Percentiles rank a stretch among this genome's conserved stretches.
These are phyloP conservation scores for Triticum turgidum DNA, from an alignment of 176 grass and related monocot genomes.

Conservation along the genomic window DNA sequence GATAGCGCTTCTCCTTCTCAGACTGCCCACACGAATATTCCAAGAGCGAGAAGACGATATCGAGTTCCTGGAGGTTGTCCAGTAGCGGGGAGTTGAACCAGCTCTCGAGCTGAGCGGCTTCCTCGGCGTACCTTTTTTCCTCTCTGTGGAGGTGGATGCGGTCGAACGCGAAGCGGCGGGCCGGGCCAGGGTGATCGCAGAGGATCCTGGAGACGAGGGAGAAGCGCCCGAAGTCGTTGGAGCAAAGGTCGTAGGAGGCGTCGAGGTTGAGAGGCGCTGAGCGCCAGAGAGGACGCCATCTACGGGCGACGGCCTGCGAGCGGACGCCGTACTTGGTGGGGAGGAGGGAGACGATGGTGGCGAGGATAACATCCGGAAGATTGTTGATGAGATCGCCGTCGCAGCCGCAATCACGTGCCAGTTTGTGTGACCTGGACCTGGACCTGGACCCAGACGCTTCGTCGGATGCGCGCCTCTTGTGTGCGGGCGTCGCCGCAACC, in stretches of 20 bases:
- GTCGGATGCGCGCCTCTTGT: neutral
- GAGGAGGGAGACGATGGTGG: neutral
- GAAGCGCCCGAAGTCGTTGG: neutral
- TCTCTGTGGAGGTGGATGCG: neutral
- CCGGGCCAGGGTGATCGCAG: neutral
- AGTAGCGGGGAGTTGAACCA: neutral
- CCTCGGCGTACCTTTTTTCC: neutral
- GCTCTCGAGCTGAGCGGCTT: neutral
- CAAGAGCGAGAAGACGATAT: neutral
- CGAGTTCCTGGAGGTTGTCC: neutral
- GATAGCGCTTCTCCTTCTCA: neutral
- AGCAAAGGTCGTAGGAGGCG: neutral
- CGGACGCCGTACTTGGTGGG: neutral
- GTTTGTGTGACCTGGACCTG: neutral
- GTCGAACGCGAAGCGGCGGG: neutral
- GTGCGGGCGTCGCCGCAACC: neutral
- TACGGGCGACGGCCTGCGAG: neutral
- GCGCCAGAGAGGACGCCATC: neutral
- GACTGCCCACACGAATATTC: accelerated
- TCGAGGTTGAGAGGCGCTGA: neutral
- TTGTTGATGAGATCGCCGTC: neutral
- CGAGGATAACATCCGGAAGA: neutral
- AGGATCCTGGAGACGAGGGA: neutral
- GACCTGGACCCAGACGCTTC: neutral
- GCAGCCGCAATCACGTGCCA: neutral